Evolutionary conservation across 129 eudicot species (phyloP).

Genomic region (Flaveria sonorensis): DNA sequence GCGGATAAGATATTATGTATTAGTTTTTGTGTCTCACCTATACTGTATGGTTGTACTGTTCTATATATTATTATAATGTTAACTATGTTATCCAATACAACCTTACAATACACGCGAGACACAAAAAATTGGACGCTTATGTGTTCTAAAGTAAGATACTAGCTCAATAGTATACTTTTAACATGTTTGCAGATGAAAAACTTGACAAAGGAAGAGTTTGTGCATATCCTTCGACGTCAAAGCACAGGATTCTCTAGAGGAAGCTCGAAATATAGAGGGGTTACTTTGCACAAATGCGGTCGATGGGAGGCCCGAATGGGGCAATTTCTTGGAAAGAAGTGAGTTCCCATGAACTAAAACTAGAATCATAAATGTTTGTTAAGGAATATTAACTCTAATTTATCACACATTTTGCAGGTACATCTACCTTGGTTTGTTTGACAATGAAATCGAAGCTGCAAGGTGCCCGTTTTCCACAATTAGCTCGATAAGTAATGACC

Average conservation of each 20-base stretch:
- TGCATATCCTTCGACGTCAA: constrained; percentile 86
- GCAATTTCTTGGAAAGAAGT: constrained; percentile 84
- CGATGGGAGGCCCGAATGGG: constrained; percentile 97
- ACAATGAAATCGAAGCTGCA: constrained; percentile 91
- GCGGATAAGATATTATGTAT: background rate
- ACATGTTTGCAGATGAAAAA: constrained; percentile 49
- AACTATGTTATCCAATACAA: background rate
- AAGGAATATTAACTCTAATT: background rate
- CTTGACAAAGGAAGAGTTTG: constrained; percentile 79
- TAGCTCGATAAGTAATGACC: background rate
- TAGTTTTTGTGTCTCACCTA: background rate
- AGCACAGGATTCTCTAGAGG: constrained; percentile 86
- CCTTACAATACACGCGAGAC: background rate
- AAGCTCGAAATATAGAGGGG: constrained; percentile 78
- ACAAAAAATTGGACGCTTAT: too few species aligned
- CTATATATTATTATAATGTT: background rate
- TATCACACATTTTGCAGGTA: constrained; percentile 12
- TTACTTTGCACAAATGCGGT: constrained; percentile 82
- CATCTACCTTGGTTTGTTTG: constrained; percentile 86
- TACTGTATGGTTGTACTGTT: background rate
- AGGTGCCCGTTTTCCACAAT: constrained; percentile 42
- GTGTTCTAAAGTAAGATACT: background rate
- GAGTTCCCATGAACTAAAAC: constrained; percentile 24
- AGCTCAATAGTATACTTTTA: background rate
- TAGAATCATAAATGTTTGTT: background rate